Percentiles rank a stretch among this genome's conserved stretches.
These are phyloP conservation scores for Tolypocladium inflatum DNA, from an alignment of 2,329 filamentous ascomycete genomes.

Conservation along the genomic window DNA sequence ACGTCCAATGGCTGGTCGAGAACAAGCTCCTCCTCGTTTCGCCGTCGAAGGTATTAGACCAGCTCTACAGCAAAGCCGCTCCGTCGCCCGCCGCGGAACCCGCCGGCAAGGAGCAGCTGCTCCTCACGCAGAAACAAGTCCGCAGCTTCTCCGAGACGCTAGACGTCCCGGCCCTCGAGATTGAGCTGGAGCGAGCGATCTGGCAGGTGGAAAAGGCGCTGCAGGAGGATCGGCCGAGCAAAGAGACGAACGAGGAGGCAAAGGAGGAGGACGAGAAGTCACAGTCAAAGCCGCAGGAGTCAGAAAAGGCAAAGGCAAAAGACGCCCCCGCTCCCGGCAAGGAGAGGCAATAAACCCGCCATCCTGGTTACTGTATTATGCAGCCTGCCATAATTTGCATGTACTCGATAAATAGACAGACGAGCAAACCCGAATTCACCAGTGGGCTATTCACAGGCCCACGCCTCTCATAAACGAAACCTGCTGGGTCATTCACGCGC, in stretches of 20 bases:
- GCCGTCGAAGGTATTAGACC: slow-evolving; percentile 62
- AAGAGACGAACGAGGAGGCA: slow-evolving; percentile 1
- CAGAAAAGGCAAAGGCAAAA: neutral
- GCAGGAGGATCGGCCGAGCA: slow-evolving; percentile 23
- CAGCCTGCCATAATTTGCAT: neutral
- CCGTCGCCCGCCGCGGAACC: slow-evolving; percentile 9
- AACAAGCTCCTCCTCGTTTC: slow-evolving; percentile 59
- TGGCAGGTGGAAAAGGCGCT: slow-evolving; percentile 57
- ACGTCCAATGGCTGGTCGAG: slow-evolving; percentile 71
- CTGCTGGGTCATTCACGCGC: neutral
- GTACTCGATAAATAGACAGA: neutral
- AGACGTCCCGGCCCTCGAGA: slow-evolving; percentile 58
- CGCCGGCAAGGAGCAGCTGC: slow-evolving; percentile 20
- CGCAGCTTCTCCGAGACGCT: slow-evolving; percentile 51
- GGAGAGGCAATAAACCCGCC: slow-evolving; percentile 3
- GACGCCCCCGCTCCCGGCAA: slow-evolving; percentile 1
- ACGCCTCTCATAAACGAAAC: neutral
- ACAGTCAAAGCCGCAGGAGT: neutral
- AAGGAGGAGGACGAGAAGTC: neutral
- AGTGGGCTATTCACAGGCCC: neutral
- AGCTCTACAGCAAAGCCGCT: slow-evolving; percentile 50
- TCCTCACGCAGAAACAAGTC: slow-evolving; percentile 43
- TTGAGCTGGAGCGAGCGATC: slow-evolving; percentile 67
- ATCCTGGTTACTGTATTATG: neutral
- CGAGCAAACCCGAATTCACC: neutral